phyloP scores from a whole-genome alignment of 225 moss, liverwort and hornwort genomes.

The Polytrichum formosum region DNA sequence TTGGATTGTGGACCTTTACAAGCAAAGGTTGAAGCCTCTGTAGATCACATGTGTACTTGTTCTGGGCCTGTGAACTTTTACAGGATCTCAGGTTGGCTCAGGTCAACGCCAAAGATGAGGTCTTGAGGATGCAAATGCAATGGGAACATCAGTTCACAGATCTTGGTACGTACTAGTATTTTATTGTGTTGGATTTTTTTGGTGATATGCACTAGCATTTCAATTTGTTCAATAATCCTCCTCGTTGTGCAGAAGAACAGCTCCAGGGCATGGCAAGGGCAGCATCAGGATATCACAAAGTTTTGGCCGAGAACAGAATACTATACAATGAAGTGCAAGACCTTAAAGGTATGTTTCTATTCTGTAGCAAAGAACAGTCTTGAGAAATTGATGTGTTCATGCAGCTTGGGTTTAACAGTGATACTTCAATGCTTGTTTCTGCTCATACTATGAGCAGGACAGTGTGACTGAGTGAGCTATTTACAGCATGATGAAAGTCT shows the following conservation, averaged over 20 bases:
- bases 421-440: no score
- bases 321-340: conserved; percentile 73
- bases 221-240: conserved; percentile 1
- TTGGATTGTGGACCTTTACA: no score
- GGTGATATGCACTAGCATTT: not conserved
- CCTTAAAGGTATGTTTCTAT: conserved; percentile 36
- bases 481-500: no score
- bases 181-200: no score
- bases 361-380: no score
- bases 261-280: conserved; percentile 46
- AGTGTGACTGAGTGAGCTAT: no score
- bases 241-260: conserved; percentile 46
- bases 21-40: not conserved
- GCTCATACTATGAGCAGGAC: no score
- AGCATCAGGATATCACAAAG: conserved; percentile 57
- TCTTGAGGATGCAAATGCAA: conserved; percentile 46
- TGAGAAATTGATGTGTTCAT: no score
- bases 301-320: conserved; percentile 56
- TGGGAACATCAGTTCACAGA: conserved; percentile 37
- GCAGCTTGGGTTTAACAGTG: no score
- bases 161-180: conserved; percentile 30
- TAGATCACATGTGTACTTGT: not conserved
- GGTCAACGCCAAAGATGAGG: conserved; percentile 48
- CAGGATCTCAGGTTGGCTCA: conserved; percentile 54
- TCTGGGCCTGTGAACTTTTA: conserved; percentile 4